Base-by-base conservation (phyloP, 768 basidiomycete genomes). In the Termitomyces sp. region DNA sequence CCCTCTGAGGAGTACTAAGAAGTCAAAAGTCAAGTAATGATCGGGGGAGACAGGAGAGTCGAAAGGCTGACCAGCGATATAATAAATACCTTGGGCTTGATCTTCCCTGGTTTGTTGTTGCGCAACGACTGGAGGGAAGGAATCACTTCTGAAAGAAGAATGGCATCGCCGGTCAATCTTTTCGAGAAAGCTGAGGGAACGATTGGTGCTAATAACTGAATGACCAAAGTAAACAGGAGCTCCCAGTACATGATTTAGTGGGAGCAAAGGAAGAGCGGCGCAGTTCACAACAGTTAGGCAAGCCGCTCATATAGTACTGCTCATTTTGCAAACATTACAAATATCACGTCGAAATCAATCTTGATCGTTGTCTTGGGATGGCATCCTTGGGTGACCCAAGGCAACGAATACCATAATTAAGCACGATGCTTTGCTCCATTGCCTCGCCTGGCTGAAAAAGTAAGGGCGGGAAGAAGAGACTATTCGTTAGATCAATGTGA, bases 71-170 rank as follows among this genome's bases (percentile, higher is more conserved):
- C 60, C 53, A 60, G n/a, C 10, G 60, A 60, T 34, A 60, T 49
- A 28, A 60, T 51, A 34, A 60, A 46, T 26, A 60, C 60, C 33
- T 55, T 60, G 2, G 56, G 60, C 34, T 60, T 57, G 34, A 57
- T 52, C 42, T 46, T 57, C 22, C 33, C 24, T 12, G 42, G 2
- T 20, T 20, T 12, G 22, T n/a, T 20, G 5, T 3, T n/a, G 28
- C 29, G 48, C n/a, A 16, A 33, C 6, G 44, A 50, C 16, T 12
- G 46, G 16, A 49, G 2, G 29, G 20, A 31, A 20, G 29, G 12
- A n/a, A 10, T 13, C 3, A 13, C 4, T 26, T 48, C 18, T 8
- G 29, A n/a, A n/a, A n/a, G 29, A 48, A 10, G 10, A 31, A 12
- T 6, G 5, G 18, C 29, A 20, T n/a, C 47, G 1, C 29, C 18